Evolutionary conservation across 305 asterid species (phyloP), one percentile per base, ranked within the genome.

Genomic region (Fraxinus nigra): DNA sequence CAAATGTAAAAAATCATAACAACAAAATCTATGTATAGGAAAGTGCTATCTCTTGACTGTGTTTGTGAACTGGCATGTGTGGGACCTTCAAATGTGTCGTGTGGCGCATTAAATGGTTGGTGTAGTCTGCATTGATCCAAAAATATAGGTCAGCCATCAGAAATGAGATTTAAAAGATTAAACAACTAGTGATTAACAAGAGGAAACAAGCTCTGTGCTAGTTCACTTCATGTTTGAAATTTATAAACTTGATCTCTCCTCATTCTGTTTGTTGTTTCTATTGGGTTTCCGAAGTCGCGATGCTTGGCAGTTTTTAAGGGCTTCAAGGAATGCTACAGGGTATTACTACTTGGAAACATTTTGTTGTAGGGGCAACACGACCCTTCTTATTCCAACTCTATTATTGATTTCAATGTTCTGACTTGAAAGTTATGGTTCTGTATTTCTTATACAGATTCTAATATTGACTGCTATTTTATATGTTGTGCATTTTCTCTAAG

Each of bases 181-280:
- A 37, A 16, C 32, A 30, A 48, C 75, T 22, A 54, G 54, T 11
- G 26, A 73, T 80, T 80, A 24, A 43, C 77, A 37, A 34, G 43
- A 32, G 56, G 61, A 56, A 72, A 32, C 32, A 33, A 14, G 26
- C 46, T 3, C 16, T 28, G 56, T 72, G 33, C 83, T 72, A 24
- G 24, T 51, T 56, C 65, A 24, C 38, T 76, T 81, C 65, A 2
- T 6, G 33, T 75, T 76, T 76, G 3, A 75, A 75, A 65, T 81
- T 78, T 38, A 48, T 35, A 75, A 18, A 79, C 48, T 79, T 70
- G 1, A 43, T 16, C 26, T 63, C 70, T 81, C 84, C 77, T 28
- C 65, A 32, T 73, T 18, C 38, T 54, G 28, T 72, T 80, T 54
- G 78, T 40, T 51, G 38, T 65, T 37, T 59, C 54, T 22, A 7